Evolutionary conservation across 2,329 filamentous ascomycete genomes (phyloP), one percentile per base, ranked within the genome.

Genomic region (Talaromyces funiculosus): DNA sequence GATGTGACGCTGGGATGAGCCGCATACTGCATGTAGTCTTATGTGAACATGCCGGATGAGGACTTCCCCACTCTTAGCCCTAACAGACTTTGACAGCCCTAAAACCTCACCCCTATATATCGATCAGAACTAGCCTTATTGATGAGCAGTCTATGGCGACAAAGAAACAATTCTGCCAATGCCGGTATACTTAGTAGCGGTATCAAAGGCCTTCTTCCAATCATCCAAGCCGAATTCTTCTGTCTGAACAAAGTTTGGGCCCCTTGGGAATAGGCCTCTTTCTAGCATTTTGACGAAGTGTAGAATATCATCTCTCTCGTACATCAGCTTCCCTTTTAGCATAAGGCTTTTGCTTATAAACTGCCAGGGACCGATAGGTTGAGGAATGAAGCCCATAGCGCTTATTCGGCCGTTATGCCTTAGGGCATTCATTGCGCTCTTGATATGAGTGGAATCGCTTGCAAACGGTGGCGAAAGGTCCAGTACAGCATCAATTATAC

Each of bases 281-380:
- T 61, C 53, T 38, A 61, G 12, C 53, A 61, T 53, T 18, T 61
- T 57, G 29, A 57, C 45, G 26, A 57, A 56, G 3, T 14, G 59
- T 3, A 57, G 16, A 3, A 61, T 57, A 53, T 57, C 59, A 3
- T 57, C 29, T 51, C 59, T 45, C 14, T 61, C 59, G 20, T 61
- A 61, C 59, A 61, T 61, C 1, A 61, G 31, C 18, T 61, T 57
- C 9, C 43, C 53, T 14, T 43, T 57, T 1, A 61, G 20, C 16
- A 37, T 37, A 12, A 61, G 1, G 10, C 53, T 57, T 22, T 35
- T 53, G 20, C 14, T 29, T 3, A 61, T 22, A 22, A 61, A 47
- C 10, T 47, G 24, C 53, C 53, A 61, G 9, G 12, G 16, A 7
- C 26, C 33, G 24, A 61, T 31, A 14, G 54, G 43, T 4, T 53